Conservation (phyloP, 1,284 basidiomycete genomes). For the Rhizoctonia solani region DNA sequence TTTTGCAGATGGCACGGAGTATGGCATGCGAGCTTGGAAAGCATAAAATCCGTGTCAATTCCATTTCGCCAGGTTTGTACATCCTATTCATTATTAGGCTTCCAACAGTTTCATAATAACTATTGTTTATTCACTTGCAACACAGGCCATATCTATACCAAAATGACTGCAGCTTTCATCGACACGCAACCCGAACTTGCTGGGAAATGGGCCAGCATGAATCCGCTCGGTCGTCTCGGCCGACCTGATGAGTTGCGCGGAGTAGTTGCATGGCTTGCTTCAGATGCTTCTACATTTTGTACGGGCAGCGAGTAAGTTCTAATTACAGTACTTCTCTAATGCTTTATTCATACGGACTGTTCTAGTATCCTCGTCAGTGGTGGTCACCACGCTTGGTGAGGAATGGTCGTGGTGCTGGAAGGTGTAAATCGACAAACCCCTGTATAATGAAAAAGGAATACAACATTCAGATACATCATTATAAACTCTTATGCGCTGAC, state of each 20-base stretch:
- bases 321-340: background rate
- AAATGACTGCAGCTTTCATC: constrained; percentile 79
- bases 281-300: constrained; percentile 74
- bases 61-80: constrained; percentile 43
- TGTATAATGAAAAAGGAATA: too few relatives aligned
- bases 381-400: constrained; percentile 71
- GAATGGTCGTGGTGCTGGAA: too few relatives aligned
- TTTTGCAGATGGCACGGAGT: constrained; percentile 50
- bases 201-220: constrained; percentile 72
- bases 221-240: constrained; percentile 76
- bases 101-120: background rate
- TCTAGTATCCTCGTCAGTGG: constrained; percentile 71
- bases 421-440: too few relatives aligned
- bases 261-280: constrained; percentile 79
- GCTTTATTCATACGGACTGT: background rate
- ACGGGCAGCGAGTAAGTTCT: constrained; percentile 71
- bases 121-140: background rate
- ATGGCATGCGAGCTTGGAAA: constrained; percentile 50
- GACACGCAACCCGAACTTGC: constrained; percentile 70
- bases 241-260: constrained; percentile 77
- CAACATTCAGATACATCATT: too few relatives aligned
- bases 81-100: background rate
- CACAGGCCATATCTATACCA: constrained; percentile 34
- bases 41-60: constrained; percentile 45
- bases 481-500: too few relatives aligned